Evolutionary conservation across 306 rosid genomes (phyloP), one percentile per base, ranked within the genome.

Genomic region (Quercus berberidifolia): DNA sequence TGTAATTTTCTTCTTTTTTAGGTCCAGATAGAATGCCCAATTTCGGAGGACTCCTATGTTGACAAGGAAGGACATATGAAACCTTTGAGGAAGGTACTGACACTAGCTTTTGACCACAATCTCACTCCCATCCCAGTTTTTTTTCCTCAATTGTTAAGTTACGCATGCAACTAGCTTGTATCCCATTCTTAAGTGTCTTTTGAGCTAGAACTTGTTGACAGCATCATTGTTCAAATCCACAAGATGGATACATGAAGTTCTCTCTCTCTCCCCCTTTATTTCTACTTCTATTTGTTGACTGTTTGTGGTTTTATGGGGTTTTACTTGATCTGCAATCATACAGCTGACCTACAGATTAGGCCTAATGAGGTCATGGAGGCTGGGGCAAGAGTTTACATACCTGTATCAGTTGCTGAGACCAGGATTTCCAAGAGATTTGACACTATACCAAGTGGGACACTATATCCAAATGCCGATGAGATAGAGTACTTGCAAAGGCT

Each of bases 401-500:
- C 98, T 12, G 98, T 95, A 49, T 95, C 98, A 35, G 87, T 92
- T 63, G 91, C 85, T 0, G 98, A 95, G 91, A 86, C 92, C 75
- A 89, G 84, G 83, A 80, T 95, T 85, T 91, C 99, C 23, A 91
- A 82, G 87, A 84, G 99, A 90, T 95, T 75, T 69, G 99, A 92
- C 84, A 80, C 97, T 73, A 92, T 95, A 57, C 99, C 97, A 52
- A 88, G 97, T 85, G 99, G 95, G 76, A 95, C 99, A 41, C 85
- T 95, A 46, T 82, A 92, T 82, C 99, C 99, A 46, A 95, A 92
- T 86, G 97, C 97, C 23, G 98, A 95, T 59, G 99, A 95, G 90
- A 95, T 95, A 81, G 83, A 86, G 80, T 95, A 95, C 85, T 78
- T 95, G 82, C 97, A 95, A 70, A 90, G 99, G 89, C 98, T 92